These are phyloP conservation scores for Leccinum longicurvipes DNA, from an alignment of 768 basidiomycete genomes.

Conservation along the genomic window DNA sequence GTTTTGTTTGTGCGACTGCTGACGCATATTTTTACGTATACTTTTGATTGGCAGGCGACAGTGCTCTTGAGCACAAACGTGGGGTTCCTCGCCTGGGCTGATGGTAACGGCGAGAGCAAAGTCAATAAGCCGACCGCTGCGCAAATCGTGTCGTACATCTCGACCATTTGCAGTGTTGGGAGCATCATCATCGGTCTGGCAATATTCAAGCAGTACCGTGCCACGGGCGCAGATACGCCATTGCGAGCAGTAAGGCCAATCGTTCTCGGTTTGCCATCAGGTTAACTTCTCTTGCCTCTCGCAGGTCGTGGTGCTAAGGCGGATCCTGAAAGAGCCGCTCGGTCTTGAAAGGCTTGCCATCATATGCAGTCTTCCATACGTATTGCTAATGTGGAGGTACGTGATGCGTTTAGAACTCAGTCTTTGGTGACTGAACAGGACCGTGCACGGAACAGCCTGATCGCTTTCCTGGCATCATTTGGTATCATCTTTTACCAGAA, in stretches of 20 bases:
- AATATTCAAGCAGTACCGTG: slow-evolving; percentile 33
- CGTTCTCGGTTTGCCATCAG: background rate
- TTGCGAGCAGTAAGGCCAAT: slow-evolving; percentile 22
- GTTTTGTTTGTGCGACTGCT: background rate
- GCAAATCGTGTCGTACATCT: slow-evolving; percentile 28
- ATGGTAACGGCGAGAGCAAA: background rate
- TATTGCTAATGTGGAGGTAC: slow-evolving; percentile 40
- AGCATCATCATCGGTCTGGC: slow-evolving; percentile 30
- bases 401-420: background rate
- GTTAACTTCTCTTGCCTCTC: slow-evolving; percentile 1
- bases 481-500: slow-evolving; percentile 27
- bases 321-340: slow-evolving; percentile 21
- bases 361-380: slow-evolving; percentile 40
- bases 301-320: slow-evolving; percentile 26
- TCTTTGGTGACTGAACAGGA: background rate
- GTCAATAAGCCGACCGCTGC: slow-evolving; percentile 10
- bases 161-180: slow-evolving; percentile 28
- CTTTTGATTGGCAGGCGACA: slow-evolving; percentile 19
- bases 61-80: slow-evolving; percentile 26
- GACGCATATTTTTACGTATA: background rate
- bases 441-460: slow-evolving; percentile 23
- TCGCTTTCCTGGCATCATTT: slow-evolving; percentile 34
- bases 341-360: slow-evolving; percentile 38
- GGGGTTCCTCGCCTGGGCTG: slow-evolving; percentile 24
- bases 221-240: slow-evolving; percentile 31